Evolutionary conservation across 2,329 filamentous ascomycete species (phyloP).

Genomic region (Penicillium rolfsii): DNA sequence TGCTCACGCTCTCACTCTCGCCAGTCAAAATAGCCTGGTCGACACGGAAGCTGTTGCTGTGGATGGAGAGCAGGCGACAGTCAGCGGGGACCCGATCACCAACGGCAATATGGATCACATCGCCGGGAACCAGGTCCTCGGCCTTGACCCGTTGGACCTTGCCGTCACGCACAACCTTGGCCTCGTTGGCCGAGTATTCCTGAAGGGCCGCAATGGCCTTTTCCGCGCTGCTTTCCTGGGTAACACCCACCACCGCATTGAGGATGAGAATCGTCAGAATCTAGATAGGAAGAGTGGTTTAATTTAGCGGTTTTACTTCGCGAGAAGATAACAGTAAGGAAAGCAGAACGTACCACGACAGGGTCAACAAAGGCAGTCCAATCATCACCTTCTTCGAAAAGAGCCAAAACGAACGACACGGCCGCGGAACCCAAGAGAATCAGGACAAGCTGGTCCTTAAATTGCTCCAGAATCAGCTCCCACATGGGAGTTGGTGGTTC

Average conservation of each 20-base stretch:
- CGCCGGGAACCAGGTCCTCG: slow-evolving; percentile 95
- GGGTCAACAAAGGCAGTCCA: slow-evolving; percentile 98
- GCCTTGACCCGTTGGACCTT: slow-evolving; percentile 82
- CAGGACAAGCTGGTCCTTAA: slow-evolving; percentile 97
- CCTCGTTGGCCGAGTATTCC: slow-evolving; percentile 98
- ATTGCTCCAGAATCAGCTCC: slow-evolving; percentile 96
- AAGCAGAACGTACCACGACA: slow-evolving; percentile 70
- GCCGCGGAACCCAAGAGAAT: slow-evolving; percentile 91
- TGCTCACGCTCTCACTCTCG: slow-evolving; percentile 95
- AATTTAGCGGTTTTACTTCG: slow-evolving; percentile 17
- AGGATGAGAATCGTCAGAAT: slow-evolving; percentile 96
- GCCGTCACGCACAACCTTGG: slow-evolving; percentile 87
- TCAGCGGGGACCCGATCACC: slow-evolving; percentile 94
- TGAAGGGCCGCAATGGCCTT: slow-evolving; percentile 97
- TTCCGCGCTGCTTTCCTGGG: slow-evolving; percentile 97
- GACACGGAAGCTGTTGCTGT: slow-evolving; percentile 96
- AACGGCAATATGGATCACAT: slow-evolving; percentile 83
- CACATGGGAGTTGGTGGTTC: slow-evolving; percentile 94
- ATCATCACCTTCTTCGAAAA: slow-evolving; percentile 90
- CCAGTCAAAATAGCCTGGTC: slow-evolving; percentile 97
- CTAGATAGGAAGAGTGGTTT: slow-evolving; percentile 48
- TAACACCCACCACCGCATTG: slow-evolving; percentile 95
- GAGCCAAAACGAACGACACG: slow-evolving; percentile 87
- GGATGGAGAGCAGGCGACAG: slow-evolving; percentile 83
- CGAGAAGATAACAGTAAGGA: not conserved